These are phyloP conservation scores for Kodamaea ohmeri DNA, from an alignment of 1,139 yeast genomes.

Conservation along the genomic window DNA sequence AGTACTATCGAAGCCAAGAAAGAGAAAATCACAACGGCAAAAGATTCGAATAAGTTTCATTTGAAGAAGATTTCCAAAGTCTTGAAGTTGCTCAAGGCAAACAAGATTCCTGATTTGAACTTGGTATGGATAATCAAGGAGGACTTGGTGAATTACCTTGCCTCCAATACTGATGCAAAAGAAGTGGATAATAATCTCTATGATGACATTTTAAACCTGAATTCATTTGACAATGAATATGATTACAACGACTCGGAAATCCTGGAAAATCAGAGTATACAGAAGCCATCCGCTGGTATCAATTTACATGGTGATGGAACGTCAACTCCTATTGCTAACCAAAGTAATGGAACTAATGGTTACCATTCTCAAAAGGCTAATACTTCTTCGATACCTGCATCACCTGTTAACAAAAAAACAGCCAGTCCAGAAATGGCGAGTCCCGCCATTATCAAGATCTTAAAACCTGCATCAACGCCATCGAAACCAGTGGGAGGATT, in stretches of 20 bases:
- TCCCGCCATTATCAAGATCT: conserved; percentile 37
- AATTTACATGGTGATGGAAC: background rate
- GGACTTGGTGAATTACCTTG: conserved; percentile 40
- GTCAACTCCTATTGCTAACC: background rate
- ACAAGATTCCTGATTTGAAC: conserved; percentile 33
- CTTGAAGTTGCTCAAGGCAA: conserved; percentile 31
- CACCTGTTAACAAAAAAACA: conserved; percentile 12
- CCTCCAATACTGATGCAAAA: conserved; percentile 41
- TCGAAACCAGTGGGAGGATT: conserved; percentile 61
- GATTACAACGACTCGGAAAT: conserved; percentile 16
- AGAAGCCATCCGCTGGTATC: conserved; percentile 5
- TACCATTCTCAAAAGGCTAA: conserved; percentile 2
- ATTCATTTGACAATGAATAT: conserved; percentile 14
- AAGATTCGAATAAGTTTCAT: conserved; percentile 38
- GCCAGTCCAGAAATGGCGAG: conserved; percentile 17
- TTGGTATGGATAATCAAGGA: conserved; percentile 39
- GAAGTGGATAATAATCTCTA: conserved; percentile 40
- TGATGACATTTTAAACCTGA: conserved; percentile 39
- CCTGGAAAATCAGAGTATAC: conserved; percentile 7
- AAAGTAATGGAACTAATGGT: background rate
- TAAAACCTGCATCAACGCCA: conserved; percentile 70
- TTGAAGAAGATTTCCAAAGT: conserved; percentile 36
- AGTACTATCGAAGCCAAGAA: conserved; percentile 41
- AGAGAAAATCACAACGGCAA: conserved; percentile 40
- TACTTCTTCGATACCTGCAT: conserved; percentile 11